Evolutionary conservation across 2,329 filamentous ascomycete species (phyloP), one percentile per base, ranked within the genome.

Genomic region (Cladobotryum protrusum): DNA sequence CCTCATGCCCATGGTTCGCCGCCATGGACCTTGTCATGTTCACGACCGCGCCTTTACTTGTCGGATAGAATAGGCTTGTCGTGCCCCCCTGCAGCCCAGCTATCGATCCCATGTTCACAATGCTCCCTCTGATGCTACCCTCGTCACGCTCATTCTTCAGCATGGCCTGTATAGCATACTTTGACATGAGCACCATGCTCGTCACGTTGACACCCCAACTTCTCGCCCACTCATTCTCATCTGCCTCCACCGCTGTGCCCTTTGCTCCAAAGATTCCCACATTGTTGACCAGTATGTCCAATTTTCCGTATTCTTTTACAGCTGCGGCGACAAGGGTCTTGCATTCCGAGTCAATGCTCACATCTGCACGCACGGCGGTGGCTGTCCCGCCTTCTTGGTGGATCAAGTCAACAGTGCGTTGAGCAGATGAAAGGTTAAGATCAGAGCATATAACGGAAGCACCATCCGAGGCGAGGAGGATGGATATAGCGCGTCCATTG

Each of bases 231-330:
- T 72, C 68, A 0, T 63, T 72, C 70, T 83, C 76, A 57, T 85
- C 78, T 1, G 85, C 76, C 0, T 81, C 76, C 2, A 79, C 70
- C 0, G 82, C 81, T 2, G 77, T 83, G 0, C 83, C 83, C 1
- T 65, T 49, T 0, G 81, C 74, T 0, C 83, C 83, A 4, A 72
- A 71, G 17, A 85, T 68, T 0, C 83, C 84, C 2, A 86, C 83
- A 49, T 80, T 81, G 58, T 86, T 86, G 34, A 86, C 68, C 1
- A 86, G 66, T 39, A 86, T 81, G 57, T 86, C 81, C 2, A 86
- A 55, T 2, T 77, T 67, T 0, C 79, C 80, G 54, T 77, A 85
- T 1, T 62, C 57, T 2, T 68, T 52, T 1, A 81, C 13, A 0
- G 81, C 73, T 0, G 61, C 49, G 0, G 70, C 53, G 6, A 75